phyloP scores from a whole-genome alignment of 1,284 basidiomycete genomes.

The Anthracocystis panici-leucophaei region DNA sequence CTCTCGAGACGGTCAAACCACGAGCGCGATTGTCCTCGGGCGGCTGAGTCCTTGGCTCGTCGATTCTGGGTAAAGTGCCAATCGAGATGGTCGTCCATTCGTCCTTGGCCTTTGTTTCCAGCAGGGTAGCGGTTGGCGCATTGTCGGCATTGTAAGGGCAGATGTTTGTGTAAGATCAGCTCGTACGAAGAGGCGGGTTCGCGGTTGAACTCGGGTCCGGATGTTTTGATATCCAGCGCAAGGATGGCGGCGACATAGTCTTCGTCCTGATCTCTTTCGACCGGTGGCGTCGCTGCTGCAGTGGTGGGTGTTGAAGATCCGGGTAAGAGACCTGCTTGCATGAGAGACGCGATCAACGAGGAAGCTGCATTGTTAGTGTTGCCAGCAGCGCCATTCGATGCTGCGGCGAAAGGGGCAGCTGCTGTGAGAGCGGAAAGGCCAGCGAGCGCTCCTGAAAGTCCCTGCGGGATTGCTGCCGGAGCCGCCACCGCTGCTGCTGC shows the following conservation, averaged over 20 bases:
- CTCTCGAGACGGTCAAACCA: slow-evolving; percentile 89
- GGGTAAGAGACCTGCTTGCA: slow-evolving; percentile 64
- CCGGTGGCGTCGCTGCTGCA: slow-evolving; percentile 60
- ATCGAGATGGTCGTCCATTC: slow-evolving; percentile 90
- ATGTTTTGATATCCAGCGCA: slow-evolving; percentile 78
- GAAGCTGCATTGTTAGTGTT: slow-evolving; percentile 32
- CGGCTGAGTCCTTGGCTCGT: slow-evolving; percentile 83
- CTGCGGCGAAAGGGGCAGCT: slow-evolving; percentile 9
- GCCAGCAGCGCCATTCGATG: neutral
- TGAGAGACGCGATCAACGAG: slow-evolving; percentile 60
- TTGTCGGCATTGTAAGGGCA: slow-evolving; percentile 89
- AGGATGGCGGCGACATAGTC: slow-evolving; percentile 81
- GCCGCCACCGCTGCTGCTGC: slow-evolving; percentile 16
- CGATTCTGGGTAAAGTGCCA: slow-evolving; percentile 97
- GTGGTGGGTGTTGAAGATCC: slow-evolving; percentile 37
- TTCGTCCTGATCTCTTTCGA: slow-evolving; percentile 69
- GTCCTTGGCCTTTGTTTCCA: slow-evolving; percentile 78
- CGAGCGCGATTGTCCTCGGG: slow-evolving; percentile 87
- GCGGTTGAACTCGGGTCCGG: slow-evolving; percentile 80
- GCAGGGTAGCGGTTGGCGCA: slow-evolving; percentile 90
- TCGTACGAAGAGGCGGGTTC: slow-evolving; percentile 72
- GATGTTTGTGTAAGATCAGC: slow-evolving; percentile 70
- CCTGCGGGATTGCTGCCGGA: slow-evolving; percentile 60
- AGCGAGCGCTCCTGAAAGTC: slow-evolving; percentile 35
- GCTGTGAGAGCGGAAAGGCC: slow-evolving; percentile 25